Evolutionary conservation across 108 stramenopile genomes (phyloP).

Genomic region (Fistulifera solaris): DNA sequence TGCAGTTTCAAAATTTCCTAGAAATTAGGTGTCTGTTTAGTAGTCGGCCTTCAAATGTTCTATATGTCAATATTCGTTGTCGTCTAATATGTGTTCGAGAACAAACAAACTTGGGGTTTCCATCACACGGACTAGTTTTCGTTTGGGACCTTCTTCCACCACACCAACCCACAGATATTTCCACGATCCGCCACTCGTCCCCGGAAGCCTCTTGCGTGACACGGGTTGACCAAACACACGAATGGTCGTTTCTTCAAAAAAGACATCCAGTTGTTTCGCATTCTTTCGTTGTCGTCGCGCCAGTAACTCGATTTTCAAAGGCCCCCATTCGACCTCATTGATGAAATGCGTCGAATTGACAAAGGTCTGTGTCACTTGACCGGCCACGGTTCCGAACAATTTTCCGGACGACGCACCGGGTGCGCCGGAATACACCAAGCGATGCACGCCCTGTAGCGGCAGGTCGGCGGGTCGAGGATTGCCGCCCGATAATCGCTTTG

Average conservation of each 20-base stretch:
- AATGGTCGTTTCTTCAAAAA: conserved; percentile 30
- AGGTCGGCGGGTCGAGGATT: conserved; percentile 16
- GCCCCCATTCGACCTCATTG: conserved; percentile 42
- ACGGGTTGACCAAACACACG: conserved; percentile 30
- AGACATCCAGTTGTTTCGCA: conserved; percentile 25
- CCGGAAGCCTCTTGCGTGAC: conserved; percentile 8
- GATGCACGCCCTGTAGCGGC: conserved; percentile 27
- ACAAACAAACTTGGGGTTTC: conserved; percentile 48
- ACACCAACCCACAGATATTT: conserved; percentile 33
- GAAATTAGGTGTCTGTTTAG: too few species aligned
- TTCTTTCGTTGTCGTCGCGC: conserved; percentile 30
- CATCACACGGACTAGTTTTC: conserved; percentile 42
- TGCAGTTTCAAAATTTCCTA: too few species aligned
- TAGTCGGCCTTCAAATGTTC: too few species aligned
- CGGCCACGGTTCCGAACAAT: conserved; percentile 28
- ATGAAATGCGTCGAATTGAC: conserved; percentile 25
- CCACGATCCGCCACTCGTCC: conserved; percentile 28
- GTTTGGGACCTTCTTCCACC: conserved; percentile 22
- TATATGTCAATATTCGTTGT: too few species aligned
- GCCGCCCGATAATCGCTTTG: too few species aligned
- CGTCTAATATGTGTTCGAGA: conserved; percentile 10
- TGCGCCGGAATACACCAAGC: conserved; percentile 32
- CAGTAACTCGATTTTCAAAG: conserved; percentile 26
- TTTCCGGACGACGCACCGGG: conserved; percentile 32
- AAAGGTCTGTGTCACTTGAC: conserved; percentile 37